Conservation (phyloP, 768 basidiomycete genomes). For the Daedaleopsis nitida region DNA sequence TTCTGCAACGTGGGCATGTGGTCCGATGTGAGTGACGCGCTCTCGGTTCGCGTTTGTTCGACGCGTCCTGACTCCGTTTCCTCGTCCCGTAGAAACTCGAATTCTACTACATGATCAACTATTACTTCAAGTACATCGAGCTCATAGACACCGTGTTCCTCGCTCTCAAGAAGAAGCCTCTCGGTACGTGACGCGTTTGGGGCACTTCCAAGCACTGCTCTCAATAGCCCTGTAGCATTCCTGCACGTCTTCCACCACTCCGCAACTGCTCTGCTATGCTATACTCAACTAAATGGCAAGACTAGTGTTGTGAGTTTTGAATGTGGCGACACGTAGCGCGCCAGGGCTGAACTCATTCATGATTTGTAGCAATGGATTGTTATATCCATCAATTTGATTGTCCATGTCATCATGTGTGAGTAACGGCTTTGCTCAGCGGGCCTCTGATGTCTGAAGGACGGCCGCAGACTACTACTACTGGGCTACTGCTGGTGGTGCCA, state of each 20-base stretch:
- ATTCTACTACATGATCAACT: constrained; percentile 99
- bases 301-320: constrained; percentile 80
- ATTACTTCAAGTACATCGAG: constrained; percentile 98
- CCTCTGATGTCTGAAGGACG: background rate
- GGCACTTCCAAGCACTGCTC: background rate
- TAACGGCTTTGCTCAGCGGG: constrained; percentile 18
- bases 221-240: constrained; percentile 57
- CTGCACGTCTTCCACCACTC: constrained; percentile 99
- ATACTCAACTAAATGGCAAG: constrained; percentile 89
- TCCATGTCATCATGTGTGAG: constrained; percentile 98
- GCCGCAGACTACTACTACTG: constrained; percentile 95
- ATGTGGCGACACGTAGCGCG: background rate
- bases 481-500: constrained; percentile 94
- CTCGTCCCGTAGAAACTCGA: constrained; percentile 67
- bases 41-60: background rate
- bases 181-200: constrained; percentile 56
- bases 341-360: background rate
- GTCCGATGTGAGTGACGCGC: constrained; percentile 70
- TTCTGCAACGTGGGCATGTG: constrained; percentile 80
- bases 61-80: background rate
- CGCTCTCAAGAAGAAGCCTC: constrained; percentile 96
- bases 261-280: constrained; percentile 94
- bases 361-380: constrained; percentile 89
- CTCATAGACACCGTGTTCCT: constrained; percentile 97
- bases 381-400: constrained; percentile 85